Percentiles rank a stretch among this genome's conserved stretches.
Conservation (phyloP, 2,329 filamentous ascomycete species). For the Monosporascus sp. region DNA sequence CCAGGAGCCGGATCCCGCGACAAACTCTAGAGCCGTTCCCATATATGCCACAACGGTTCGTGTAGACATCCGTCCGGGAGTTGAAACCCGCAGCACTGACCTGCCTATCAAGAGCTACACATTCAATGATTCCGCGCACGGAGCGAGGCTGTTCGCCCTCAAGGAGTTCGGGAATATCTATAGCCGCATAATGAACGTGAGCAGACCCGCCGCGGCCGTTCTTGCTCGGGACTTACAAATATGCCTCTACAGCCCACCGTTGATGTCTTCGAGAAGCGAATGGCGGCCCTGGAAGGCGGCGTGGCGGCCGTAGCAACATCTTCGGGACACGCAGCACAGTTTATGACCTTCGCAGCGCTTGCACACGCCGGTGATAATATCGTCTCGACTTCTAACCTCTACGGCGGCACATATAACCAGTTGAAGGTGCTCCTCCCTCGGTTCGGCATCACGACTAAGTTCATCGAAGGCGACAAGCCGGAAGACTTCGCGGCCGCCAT, state of each 20-base stretch:
- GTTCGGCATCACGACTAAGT: conserved; percentile 84
- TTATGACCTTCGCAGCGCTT: conserved; percentile 82
- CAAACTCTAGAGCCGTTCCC: conserved; percentile 84
- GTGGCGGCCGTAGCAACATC: conserved; percentile 78
- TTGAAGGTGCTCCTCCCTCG: conserved; percentile 86
- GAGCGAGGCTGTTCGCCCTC: conserved; percentile 89
- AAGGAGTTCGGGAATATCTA: conserved; percentile 99
- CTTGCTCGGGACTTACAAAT: background rate
- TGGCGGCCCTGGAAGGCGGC: conserved; percentile 92
- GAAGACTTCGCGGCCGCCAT: conserved; percentile 77
- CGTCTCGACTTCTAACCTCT: conserved; percentile 81
- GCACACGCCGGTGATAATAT: conserved; percentile 89
- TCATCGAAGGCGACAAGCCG: conserved; percentile 73
- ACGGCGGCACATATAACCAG: conserved; percentile 96
- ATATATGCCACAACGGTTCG: conserved; percentile 84
- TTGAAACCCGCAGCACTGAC: conserved; percentile 6
- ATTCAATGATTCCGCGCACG: conserved; percentile 96
- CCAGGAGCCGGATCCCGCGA: conserved; percentile 72
- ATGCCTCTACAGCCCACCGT: conserved; percentile 66
- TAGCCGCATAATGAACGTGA: conserved; percentile 88
- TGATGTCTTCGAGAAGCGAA: conserved; percentile 93
- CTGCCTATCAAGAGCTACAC: conserved; percentile 60
- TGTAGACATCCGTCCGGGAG: conserved; percentile 2
- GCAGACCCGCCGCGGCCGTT: conserved; percentile 19
- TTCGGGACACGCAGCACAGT: conserved; percentile 87